A percentile compares a stretch with the other conserved stretches of the same genome.
phyloP scores from a whole-genome alignment of 257 asterid genomes.

The Sherardia arvensis region DNA sequence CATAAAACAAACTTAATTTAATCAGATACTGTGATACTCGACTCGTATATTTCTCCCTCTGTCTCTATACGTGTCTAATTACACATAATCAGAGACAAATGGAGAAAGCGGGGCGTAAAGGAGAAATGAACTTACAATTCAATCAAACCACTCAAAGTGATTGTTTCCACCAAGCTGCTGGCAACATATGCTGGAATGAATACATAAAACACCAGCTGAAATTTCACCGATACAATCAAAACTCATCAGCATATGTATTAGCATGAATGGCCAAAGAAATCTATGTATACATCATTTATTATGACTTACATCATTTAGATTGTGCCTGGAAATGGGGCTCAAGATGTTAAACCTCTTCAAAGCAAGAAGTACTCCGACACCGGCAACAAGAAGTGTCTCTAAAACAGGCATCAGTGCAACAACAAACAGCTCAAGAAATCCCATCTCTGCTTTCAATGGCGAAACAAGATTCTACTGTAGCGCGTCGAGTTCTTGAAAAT shows the following conservation, averaged over 20 bases:
- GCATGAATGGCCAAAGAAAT: not conserved
- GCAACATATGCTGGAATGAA: slow-evolving; percentile 25
- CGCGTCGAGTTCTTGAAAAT: not conserved
- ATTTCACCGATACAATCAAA: not conserved
- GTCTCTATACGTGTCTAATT: not conserved
- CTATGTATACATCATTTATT: no score
- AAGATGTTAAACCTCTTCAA: slow-evolving; percentile 21
- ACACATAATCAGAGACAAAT: not conserved
- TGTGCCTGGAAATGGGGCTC: slow-evolving; percentile 17
- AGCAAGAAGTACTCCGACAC: slow-evolving; percentile 25
- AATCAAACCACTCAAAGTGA: slow-evolving; percentile 19
- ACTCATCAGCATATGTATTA: not conserved
- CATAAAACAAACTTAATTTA: not conserved
- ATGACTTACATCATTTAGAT: slow-evolving; percentile 22
- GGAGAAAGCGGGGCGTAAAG: not conserved
- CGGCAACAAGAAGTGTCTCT: slow-evolving; percentile 24
- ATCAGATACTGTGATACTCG: not conserved
- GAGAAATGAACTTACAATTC: slow-evolving; percentile 15
- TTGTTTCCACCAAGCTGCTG: slow-evolving; percentile 26
- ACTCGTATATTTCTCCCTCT: not conserved
- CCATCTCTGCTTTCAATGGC: slow-evolving; percentile 7
- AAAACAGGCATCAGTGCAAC: slow-evolving; percentile 30
- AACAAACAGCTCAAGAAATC: slow-evolving; percentile 17
- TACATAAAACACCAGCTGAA: slow-evolving; percentile 29
- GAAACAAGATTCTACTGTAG: no score